phyloP scores from a whole-genome alignment of 371 early-diverging fungal species.

The Batkoa obscura region DNA sequence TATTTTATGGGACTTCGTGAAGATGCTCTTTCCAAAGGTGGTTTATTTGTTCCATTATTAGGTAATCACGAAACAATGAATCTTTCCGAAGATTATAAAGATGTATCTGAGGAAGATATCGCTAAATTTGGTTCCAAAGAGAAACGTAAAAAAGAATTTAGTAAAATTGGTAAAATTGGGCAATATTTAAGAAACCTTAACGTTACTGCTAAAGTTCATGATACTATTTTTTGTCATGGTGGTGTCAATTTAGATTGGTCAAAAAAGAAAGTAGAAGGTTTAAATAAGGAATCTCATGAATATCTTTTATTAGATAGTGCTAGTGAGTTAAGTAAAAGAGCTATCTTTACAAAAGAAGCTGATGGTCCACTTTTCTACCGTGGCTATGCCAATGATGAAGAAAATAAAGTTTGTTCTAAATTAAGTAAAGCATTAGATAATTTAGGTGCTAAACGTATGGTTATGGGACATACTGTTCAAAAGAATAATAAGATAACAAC shows the following conservation, averaged over 20 bases:
- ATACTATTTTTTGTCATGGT: slow-evolving; percentile 54
- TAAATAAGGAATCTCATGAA: not conserved
- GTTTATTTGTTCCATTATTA: slow-evolving; percentile 27
- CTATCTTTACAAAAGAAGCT: slow-evolving; percentile 5
- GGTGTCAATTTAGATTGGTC: slow-evolving; percentile 35
- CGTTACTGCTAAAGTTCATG: slow-evolving; percentile 32
- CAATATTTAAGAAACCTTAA: slow-evolving; percentile 25
- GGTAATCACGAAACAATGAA: slow-evolving; percentile 68
- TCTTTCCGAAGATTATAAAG: slow-evolving; percentile 39
- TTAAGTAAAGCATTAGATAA: slow-evolving; percentile 25
- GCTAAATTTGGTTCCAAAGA: slow-evolving; percentile 37
- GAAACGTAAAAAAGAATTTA: slow-evolving; percentile 29
- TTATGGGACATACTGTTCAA: slow-evolving; percentile 57
- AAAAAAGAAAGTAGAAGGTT: slow-evolving; percentile 12
- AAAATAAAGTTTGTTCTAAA: slow-evolving; percentile 20
- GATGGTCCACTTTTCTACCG: slow-evolving; percentile 37
- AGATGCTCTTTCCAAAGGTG: slow-evolving; percentile 35
- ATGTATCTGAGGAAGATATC: slow-evolving; percentile 41
- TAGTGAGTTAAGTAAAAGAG: not conserved
- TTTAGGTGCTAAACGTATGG: slow-evolving; percentile 42
- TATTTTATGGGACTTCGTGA: slow-evolving; percentile 27
- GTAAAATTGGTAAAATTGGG: slow-evolving; percentile 43
- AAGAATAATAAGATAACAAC: slow-evolving; percentile 32
- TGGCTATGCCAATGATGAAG: slow-evolving; percentile 35
- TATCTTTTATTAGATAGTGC: not conserved